These are phyloP conservation scores for Pseudonitzschia delicatissima DNA, from an alignment of 108 stramenopile species.

Conservation along the genomic window DNA sequence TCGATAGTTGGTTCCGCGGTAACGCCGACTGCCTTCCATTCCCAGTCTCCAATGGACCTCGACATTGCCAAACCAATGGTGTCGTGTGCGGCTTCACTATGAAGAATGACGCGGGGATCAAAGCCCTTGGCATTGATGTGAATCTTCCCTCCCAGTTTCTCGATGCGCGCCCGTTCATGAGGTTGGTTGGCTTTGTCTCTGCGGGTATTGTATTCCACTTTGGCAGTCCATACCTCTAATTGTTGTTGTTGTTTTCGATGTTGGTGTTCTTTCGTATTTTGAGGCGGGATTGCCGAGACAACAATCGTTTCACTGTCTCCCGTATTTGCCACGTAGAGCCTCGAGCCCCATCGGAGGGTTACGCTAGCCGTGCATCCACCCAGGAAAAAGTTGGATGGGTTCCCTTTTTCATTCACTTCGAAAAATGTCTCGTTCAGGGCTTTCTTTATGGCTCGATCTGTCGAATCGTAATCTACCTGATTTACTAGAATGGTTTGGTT, in stretches of 20 bases:
- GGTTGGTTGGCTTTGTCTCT: slow-evolving; percentile 61
- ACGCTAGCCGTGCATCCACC: slow-evolving; percentile 71
- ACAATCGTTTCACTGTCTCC: slow-evolving; percentile 67
- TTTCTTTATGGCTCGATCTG: slow-evolving; percentile 12
- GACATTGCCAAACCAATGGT: slow-evolving; percentile 72
- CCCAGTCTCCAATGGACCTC: slow-evolving; percentile 70
- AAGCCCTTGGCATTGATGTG: slow-evolving; percentile 41
- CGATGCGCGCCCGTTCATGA: slow-evolving; percentile 60
- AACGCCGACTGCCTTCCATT: slow-evolving; percentile 60
- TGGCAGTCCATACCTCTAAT: background rate
- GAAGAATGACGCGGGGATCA: slow-evolving; percentile 47
- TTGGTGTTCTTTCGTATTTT: background rate
- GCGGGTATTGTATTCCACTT: slow-evolving; percentile 23
- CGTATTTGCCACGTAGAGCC: slow-evolving; percentile 62
- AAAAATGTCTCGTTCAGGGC: slow-evolving; percentile 46
- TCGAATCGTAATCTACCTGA: slow-evolving; percentile 9
- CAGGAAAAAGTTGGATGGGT: slow-evolving; percentile 28
- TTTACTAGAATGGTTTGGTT: background rate
- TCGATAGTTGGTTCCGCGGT: slow-evolving; percentile 66
- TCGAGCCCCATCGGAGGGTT: slow-evolving; percentile 43
- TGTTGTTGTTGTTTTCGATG: slow-evolving; percentile 4
- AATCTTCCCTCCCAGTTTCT: slow-evolving; percentile 55
- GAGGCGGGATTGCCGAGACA: slow-evolving; percentile 16
- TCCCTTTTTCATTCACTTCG: slow-evolving; percentile 43
- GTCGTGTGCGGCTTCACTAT: slow-evolving; percentile 34